Evolutionary conservation across 2,329 filamentous ascomycete genomes (phyloP), one percentile per base, ranked within the genome.

Genomic region (Diaporthe ilicicola): DNA sequence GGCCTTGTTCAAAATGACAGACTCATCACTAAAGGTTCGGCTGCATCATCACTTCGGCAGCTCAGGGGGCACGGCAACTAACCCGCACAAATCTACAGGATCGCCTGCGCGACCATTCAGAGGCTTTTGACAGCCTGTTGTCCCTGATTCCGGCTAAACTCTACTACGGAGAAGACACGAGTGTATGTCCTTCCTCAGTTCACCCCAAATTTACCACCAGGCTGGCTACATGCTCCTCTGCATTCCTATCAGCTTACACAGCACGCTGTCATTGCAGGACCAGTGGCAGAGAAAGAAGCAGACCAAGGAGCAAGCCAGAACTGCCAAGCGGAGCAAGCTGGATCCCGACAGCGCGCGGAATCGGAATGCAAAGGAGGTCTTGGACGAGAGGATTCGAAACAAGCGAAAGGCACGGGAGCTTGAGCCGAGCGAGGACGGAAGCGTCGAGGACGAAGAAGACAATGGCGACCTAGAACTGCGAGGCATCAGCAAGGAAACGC

Each of bases 261-360:
- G 22, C 27, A 39, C 10, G 13, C 24, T 32, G 48, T 24, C 55
- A 67, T 64, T 75, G 73, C 78, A 97, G 94, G 93, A 96, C 77
- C 94, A 98, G 91, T 97, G 94, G 94, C 91, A 91, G 81, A 92
- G 92, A 79, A 97, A 96, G 84, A 98, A 98, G 85, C 95, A 98
- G 84, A 95, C 94, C 64, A 97, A 97, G 80, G 93, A 94, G 81
- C 89, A 97, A 81, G 93, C 93, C 72, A 90, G 90, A 73, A 91
- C 92, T 75, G 93, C 94, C 69, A 94, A 94, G 83, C 89, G 92
- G 79, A 94, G 93, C 72, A 98, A 98, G 84, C 88, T 98, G 50
- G 94, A 98, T 77, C 95, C 96, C 32, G 94, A 95, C 75, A 94
- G 94, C 78, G 91, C 92, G 73, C 80, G 88, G 75, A 96, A 97